Base-by-base conservation (phyloP, 2,329 filamentous ascomycete genomes). In the Aspergillus sp. region DNA sequence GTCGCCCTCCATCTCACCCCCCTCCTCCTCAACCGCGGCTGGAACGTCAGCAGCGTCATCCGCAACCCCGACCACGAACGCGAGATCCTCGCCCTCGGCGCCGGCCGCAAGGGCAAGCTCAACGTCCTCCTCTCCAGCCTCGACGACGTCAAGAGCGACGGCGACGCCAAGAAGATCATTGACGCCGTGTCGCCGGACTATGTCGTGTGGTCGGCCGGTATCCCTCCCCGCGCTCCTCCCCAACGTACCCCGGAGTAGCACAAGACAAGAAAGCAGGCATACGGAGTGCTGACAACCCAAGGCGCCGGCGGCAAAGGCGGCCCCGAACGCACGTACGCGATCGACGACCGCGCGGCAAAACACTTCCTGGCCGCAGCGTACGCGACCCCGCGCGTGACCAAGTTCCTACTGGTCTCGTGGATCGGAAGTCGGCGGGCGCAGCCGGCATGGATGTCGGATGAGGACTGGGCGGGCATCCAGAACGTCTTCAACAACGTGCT, bases 31-130 rank as follows among this genome's bases (percentile, higher is more conserved):
- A 78, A 84, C 47, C 84, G 86, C 59, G 83, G 83, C 31, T 93
- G 89, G 87, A 83, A 83, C 59, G 87, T 95, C 49, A 91, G 88
- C 54, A 89, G 86, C 68, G 77, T 94, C 55, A 87, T 95, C 69
- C 88, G 90, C 63, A 82, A 85, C 58, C 76, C 83, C n/a, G 83
- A 85, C 0, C 89, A 94, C 60, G 79, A 81, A 41, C 66, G 76
- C 3, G 76, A 84, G 49, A 85, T 95, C 52, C 74, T 87, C 61
- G 79, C 80, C 52, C 79, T 89, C 3, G 83, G 79, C 53, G 62
- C 68, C 2, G 81, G 78, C 16, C 77, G 82, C 49, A 79, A 79
- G 2, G 87, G 87, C 21, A 86, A 82, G 57, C 73, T 94, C 34
- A 80, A 83, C 49, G 86, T 92, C 3, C 75, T 92, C 1, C 78